Evolutionary conservation across 2,329 filamentous ascomycete species (phyloP).

Genomic region (Phyllosticta ampelicida): DNA sequence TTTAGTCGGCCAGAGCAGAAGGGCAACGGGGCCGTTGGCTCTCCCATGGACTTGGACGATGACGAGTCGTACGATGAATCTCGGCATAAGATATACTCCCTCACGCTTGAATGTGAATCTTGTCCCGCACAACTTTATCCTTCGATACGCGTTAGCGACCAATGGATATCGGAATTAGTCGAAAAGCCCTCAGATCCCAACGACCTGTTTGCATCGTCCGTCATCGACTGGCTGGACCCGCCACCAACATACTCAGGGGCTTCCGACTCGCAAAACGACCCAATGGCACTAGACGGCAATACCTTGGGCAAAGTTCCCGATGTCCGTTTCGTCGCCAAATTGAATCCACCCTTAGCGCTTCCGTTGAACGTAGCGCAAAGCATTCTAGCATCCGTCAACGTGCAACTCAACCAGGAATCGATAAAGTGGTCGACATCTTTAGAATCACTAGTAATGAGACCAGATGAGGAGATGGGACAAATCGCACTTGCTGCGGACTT

Average conservation of each 20-base stretch:
- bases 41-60: conserved; percentile 25
- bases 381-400: conserved; percentile 49
- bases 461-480: conserved; percentile 46
- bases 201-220: conserved; percentile 34
- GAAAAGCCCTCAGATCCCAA: conserved; percentile 33
- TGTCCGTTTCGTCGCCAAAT: conserved; percentile 62
- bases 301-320: conserved; percentile 50
- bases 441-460: conserved; percentile 44
- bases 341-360: conserved; percentile 63
- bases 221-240: conserved; percentile 63
- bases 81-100: conserved; percentile 45
- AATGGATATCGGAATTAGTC: conserved; percentile 62
- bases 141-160: conserved; percentile 58
- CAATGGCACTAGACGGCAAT: conserved; percentile 40
- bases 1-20: conserved; percentile 15
- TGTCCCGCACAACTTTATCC: conserved; percentile 38
- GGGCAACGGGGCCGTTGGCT: conserved; percentile 21
- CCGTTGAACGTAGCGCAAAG: conserved; percentile 53
- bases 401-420: conserved; percentile 45
- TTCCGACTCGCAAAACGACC: conserved; percentile 31
- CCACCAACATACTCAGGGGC: conserved; percentile 43
- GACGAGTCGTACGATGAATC: conserved; percentile 33
- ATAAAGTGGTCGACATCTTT: conserved; percentile 36
- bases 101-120: conserved; percentile 55
- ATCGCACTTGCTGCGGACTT: conserved; percentile 23